Conservation (phyloP, 2,329 filamentous ascomycete species). For the Talaromyces sp. region DNA sequence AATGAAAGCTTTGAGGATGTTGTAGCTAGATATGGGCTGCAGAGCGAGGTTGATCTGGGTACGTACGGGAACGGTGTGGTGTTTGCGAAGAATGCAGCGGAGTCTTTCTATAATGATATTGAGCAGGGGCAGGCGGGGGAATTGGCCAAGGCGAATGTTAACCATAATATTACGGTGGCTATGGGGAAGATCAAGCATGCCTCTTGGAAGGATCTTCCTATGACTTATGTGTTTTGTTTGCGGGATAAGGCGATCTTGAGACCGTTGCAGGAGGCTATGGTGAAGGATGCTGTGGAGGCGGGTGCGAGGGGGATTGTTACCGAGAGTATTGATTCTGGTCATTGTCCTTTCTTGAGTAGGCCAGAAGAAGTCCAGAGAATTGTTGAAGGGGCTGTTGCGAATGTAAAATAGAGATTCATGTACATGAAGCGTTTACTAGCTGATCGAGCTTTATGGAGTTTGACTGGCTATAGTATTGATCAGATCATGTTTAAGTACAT, state of each 20-base stretch:
- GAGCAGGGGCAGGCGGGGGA: background rate
- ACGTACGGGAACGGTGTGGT: constrained; percentile 4
- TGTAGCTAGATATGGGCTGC: constrained; percentile 2
- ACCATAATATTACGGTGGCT: constrained; percentile 5
- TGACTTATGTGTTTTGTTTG: constrained; percentile 7
- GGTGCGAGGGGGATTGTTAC: background rate
- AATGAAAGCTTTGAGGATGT: background rate
- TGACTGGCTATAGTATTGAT: too few species aligned
- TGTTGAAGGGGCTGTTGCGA: background rate
- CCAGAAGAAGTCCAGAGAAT: constrained; percentile 1
- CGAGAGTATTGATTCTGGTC: constrained; percentile 8
- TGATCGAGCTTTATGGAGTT: too few species aligned
- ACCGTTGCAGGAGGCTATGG: constrained; percentile 9
- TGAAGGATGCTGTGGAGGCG: constrained; percentile 7
- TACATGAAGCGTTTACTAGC: too few species aligned
- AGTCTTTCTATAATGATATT: constrained; percentile 13
- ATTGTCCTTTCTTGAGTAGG: constrained; percentile 10
- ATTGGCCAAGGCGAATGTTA: constrained; percentile 4
- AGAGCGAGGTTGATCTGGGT: constrained; percentile 5
- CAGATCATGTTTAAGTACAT: too few species aligned
- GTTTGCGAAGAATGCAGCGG: constrained; percentile 10
- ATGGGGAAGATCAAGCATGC: constrained; percentile 1
- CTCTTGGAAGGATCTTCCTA: constrained; percentile 9
- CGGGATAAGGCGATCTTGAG: constrained; percentile 5
- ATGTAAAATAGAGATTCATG: background rate